Evolutionary conservation across 2,329 filamentous ascomycete genomes (phyloP), one percentile per base, ranked within the genome.

Genomic region (Cordyceps pruinosa): DNA sequence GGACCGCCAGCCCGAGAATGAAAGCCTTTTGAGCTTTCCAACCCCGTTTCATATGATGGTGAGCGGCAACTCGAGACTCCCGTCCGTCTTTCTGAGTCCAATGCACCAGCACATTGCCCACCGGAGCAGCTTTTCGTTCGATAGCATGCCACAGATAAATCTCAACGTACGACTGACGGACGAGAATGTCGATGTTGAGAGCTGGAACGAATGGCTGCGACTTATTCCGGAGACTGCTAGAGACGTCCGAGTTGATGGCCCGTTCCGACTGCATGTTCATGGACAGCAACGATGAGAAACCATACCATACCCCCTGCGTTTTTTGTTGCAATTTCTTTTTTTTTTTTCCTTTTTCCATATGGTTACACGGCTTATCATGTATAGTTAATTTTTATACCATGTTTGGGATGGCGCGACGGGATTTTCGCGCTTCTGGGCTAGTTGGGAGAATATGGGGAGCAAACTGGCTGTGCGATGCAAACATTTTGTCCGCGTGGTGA

Each of bases 141-240:
- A 75, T 50, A 74, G 74, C n/a, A 75, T 73, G 26, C 71, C 76
- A 2, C 76, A 79, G 56, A 60, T 84, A 35, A 77, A 75, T 52
- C 64, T 84, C 8, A 77, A 75, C 10, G 73, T 84, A 56, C 73
- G 75, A 26, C 66, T 84, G 42, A 73, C 73, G 2, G 79, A 82
- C 41, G 78, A 80, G 25, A 73, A 73, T 30, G 68, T 81, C 59
- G 76, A 80, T 59, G 65, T 77, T 54, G 79, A 83, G 51, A 76
- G 69, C 56, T 83, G 81, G 80, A 72, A 76, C 55, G 80, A 84
- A 63, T 84, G 81, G 80, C 67, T 84, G 60, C 76, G 81, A 23
- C 70, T 79, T 64, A 80, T 84, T 75, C 81, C 81, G 2, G 79
- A 82, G 57, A 77, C 79, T 8, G 75, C 83, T 61, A 76, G 72